Evolutionary conservation across 129 eudicot genomes (phyloP).

Genomic region (Mikania micrantha): DNA sequence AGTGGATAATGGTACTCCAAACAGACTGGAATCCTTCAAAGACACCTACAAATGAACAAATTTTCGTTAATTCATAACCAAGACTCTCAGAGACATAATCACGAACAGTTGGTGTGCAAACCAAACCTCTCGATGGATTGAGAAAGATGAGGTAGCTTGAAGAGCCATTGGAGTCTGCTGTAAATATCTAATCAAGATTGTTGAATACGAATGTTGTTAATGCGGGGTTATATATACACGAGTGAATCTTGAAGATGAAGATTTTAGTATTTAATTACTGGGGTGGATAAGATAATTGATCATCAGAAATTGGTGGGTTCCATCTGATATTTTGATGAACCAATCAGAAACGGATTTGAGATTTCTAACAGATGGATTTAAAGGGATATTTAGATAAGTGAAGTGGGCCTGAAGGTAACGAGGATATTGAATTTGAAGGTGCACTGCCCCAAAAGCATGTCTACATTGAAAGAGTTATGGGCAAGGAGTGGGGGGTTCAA

Average conservation of each 20-base stretch:
- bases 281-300: conserved; percentile 56
- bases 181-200: conserved; percentile 22
- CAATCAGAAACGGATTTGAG: conserved; percentile 45
- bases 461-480: conserved; percentile 22
- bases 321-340: conserved; percentile 24
- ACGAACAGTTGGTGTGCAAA: background rate
- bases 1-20: conserved; percentile 62
- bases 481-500: conserved; percentile 19
- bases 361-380: conserved; percentile 30
- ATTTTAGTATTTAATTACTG: background rate
- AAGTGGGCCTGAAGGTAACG: conserved; percentile 26
- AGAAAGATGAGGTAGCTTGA: conserved; percentile 54
- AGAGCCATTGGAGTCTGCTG: conserved; percentile 51
- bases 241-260: background rate
- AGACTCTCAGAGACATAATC: background rate
- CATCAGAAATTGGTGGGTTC: conserved; percentile 12
- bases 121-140: conserved; percentile 45
- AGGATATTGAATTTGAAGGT: conserved; percentile 21
- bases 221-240: conserved; percentile 8
- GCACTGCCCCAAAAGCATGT: conserved; percentile 28
- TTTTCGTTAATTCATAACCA: background rate
- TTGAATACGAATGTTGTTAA: conserved; percentile 12
- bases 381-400: conserved; percentile 4
- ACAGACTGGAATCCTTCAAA: conserved; percentile 51
- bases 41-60: conserved; percentile 34